Evolutionary conservation across 1,284 basidiomycete genomes (phyloP).

Genomic region (Cystobasidium slooffiae): DNA sequence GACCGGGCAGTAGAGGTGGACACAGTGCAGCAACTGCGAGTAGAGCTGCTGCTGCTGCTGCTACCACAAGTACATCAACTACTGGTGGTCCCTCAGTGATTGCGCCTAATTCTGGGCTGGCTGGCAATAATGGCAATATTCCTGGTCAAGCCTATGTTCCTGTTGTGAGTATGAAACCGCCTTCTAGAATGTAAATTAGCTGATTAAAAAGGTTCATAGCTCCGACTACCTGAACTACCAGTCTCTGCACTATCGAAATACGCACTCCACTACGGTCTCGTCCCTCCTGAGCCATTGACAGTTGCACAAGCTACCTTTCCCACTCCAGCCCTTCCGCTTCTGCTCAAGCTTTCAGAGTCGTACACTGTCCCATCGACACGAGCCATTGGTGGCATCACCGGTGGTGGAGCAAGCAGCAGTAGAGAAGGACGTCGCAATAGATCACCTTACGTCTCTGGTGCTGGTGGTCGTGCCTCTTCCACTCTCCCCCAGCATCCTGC

Average conservation of each 20-base stretch:
- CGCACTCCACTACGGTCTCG: slow-evolving; percentile 37
- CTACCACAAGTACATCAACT: neutral
- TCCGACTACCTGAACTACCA: slow-evolving; percentile 31
- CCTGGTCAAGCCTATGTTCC: slow-evolving; percentile 27
- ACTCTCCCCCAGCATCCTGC: slow-evolving; percentile 1
- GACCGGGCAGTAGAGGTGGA: slow-evolving; percentile 25
- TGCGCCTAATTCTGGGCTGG: neutral
- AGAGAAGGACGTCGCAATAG: slow-evolving; percentile 9
- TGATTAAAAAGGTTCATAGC: too few relatives aligned
- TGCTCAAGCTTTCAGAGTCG: slow-evolving; percentile 22
- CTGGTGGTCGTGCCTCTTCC: slow-evolving; percentile 6
- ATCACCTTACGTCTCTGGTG: neutral
- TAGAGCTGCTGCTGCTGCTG: slow-evolving; percentile 14
- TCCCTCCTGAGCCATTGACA: slow-evolving; percentile 38
- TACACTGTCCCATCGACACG: slow-evolving; percentile 11
- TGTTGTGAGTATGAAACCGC: slow-evolving; percentile 17
- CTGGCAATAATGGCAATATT: neutral
- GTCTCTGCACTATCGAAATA: slow-evolving; percentile 35
- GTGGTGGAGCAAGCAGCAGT: neutral
- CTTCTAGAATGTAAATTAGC: too few relatives aligned
- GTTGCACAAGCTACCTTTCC: slow-evolving; percentile 39
- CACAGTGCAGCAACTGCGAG: slow-evolving; percentile 21
- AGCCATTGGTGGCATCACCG: neutral
- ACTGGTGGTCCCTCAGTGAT: neutral
- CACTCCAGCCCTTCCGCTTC: slow-evolving; percentile 31